phyloP scores from a whole-genome alignment of 441 rosid genomes.

The Brassica hybrid region DNA sequence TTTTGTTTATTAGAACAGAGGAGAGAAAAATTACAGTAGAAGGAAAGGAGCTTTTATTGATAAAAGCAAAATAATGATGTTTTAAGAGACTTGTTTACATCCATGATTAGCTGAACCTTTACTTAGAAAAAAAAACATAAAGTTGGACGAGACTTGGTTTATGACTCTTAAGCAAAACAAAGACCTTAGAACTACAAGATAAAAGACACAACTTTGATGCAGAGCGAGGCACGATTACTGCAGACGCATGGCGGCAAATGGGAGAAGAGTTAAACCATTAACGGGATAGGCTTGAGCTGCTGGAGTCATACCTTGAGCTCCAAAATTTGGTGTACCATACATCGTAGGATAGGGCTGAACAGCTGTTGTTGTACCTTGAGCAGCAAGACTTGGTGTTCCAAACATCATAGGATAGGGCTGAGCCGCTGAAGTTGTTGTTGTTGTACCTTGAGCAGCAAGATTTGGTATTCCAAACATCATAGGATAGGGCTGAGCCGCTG shows the following conservation, averaged over 20 bases:
- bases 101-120: neutral
- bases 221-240: constrained; percentile 15
- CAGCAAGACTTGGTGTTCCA: neutral
- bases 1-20: neutral
- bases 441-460: neutral
- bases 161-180: constrained; percentile 10
- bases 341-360: neutral
- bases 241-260: constrained; percentile 23
- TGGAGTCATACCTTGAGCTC: neutral
- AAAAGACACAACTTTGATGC: neutral
- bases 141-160: neutral
- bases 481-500: constrained; percentile 12
- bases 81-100: neutral
- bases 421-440: neutral
- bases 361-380: neutral
- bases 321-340: neutral
- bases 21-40: neutral
- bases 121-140: neutral
- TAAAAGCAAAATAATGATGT: neutral
- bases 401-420: neutral
- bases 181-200: neutral
- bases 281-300: neutral
- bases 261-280: constrained; percentile 1
- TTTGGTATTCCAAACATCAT: neutral
- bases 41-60: neutral